These are phyloP conservation scores for Cutaneotrichosporon sp. DNA, from an alignment of 1,284 basidiomycete genomes.

Conservation along the genomic window DNA sequence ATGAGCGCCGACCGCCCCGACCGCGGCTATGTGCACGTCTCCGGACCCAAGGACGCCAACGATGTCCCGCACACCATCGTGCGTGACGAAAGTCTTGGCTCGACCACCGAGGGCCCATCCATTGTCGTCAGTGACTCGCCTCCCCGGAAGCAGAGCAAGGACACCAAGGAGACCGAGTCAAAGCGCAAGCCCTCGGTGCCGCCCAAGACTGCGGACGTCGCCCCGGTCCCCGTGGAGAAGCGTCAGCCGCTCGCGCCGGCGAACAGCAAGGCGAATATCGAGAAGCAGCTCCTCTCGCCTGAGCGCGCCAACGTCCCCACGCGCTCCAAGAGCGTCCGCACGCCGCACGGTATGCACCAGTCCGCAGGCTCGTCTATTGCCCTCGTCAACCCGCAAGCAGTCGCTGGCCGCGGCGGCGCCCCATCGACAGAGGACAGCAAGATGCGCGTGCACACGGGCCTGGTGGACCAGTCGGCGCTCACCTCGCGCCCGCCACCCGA, in stretches of 20 bases:
- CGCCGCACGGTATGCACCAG: constrained; percentile 2
- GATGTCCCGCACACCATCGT: constrained; percentile 3
- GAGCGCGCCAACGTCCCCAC: background rate
- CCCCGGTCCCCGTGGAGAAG: constrained; percentile 1
- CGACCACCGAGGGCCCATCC: constrained; percentile 20
- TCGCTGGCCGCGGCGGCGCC: background rate
- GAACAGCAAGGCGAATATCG: constrained; percentile 32
- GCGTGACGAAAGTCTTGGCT: constrained; percentile 25
- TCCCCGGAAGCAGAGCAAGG: background rate
- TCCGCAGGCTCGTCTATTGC: background rate
- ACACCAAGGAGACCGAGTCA: background rate
- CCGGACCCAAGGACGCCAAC: background rate
- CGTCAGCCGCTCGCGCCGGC: constrained; percentile 9
- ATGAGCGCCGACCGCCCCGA: constrained; percentile 2
- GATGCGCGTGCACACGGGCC: constrained; percentile 81
- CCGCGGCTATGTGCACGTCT: constrained; percentile 1
- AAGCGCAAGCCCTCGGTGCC: no score
- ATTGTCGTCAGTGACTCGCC: constrained; percentile 11
- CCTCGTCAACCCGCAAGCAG: background rate
- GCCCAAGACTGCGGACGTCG: no score
- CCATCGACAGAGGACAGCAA: constrained; percentile 53
- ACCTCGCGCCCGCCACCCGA: constrained; percentile 78
- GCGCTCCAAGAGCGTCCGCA: constrained; percentile 20
- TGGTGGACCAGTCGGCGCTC: constrained; percentile 86
- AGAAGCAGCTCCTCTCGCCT: constrained; percentile 7